phyloP scores from a whole-genome alignment of 1,284 basidiomycete genomes.

The Trichosporon ovoides region DNA sequence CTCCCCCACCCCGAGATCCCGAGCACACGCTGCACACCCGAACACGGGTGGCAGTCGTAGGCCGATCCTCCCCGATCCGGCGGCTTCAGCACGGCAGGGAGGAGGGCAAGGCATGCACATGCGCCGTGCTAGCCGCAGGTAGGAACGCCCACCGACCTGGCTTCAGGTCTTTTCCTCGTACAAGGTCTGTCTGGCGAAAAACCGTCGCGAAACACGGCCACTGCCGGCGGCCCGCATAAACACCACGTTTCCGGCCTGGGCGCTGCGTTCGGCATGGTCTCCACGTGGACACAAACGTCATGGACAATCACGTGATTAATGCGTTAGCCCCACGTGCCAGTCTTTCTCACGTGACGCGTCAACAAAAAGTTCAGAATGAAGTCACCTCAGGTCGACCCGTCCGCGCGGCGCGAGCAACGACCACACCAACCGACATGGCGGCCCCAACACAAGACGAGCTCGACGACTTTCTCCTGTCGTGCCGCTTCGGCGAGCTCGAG shows the following conservation, averaged over 20 bases:
- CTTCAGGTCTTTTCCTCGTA: too few species aligned
- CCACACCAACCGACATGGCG: constrained; percentile 13
- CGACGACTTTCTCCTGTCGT: constrained; percentile 71
- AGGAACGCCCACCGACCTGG: too few species aligned
- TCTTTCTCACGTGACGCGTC: not conserved
- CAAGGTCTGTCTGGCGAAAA: too few species aligned
- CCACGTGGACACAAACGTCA: not conserved
- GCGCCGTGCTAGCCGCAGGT: too few species aligned
- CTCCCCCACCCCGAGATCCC: too few species aligned
- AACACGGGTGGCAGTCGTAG: too few species aligned
- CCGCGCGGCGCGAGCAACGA: not conserved
- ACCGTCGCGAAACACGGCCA: not conserved
- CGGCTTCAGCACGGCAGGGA: too few species aligned
- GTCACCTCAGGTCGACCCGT: too few species aligned
- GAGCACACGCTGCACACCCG: too few species aligned
- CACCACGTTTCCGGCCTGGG: not conserved
- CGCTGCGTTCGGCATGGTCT: too few species aligned
- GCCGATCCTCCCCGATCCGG: too few species aligned
- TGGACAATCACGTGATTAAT: not conserved
- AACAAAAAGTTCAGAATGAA: not conserved
- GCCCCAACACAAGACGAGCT: constrained; percentile 56
- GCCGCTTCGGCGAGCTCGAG: constrained; percentile 76
- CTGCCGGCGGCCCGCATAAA: not conserved
- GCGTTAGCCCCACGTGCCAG: not conserved
- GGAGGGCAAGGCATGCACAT: too few species aligned